phyloP scores from a whole-genome alignment of 495 filamentous ascomycete genomes.

The Podospora comata region DNA sequence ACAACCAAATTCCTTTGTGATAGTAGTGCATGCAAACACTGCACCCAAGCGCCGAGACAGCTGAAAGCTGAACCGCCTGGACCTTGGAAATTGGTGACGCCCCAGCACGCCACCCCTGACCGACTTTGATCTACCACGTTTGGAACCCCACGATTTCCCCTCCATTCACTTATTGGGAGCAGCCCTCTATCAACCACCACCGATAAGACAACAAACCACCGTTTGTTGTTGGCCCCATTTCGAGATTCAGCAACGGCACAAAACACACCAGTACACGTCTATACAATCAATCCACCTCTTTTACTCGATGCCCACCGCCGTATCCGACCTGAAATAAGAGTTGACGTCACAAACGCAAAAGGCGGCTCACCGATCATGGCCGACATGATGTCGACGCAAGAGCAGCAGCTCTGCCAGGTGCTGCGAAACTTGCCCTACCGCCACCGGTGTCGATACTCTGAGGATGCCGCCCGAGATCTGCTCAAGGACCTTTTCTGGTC shows the following conservation, averaged over 20 bases:
- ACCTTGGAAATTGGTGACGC: neutral
- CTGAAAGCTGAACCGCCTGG: neutral
- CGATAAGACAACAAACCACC: neutral
- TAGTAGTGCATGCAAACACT: neutral
- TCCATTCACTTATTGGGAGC: neutral
- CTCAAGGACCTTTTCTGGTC: slow-evolving; percentile 79
- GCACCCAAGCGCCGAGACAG: neutral
- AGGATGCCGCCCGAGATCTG: slow-evolving; percentile 64
- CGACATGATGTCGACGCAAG: slow-evolving; percentile 61
- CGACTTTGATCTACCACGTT: neutral
- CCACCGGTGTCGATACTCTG: slow-evolving; percentile 68
- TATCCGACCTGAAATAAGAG: slow-evolving; percentile 12
- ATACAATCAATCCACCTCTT: neutral
- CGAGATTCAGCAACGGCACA: neutral
- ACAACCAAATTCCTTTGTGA: neutral
- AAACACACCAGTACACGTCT: neutral
- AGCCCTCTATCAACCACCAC: neutral
- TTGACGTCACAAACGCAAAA: slow-evolving; percentile 11
- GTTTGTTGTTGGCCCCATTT: neutral
- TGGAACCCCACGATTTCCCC: slow-evolving; percentile 13
- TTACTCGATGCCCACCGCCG: neutral
- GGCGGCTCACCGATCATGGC: slow-evolving; percentile 33
- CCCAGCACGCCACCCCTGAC: slow-evolving; percentile 10
- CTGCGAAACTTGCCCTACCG: slow-evolving; percentile 68
- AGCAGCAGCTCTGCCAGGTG: slow-evolving; percentile 72